Conservation (phyloP, 805 yeast genomes). For the Pichia phayaonensis region DNA sequence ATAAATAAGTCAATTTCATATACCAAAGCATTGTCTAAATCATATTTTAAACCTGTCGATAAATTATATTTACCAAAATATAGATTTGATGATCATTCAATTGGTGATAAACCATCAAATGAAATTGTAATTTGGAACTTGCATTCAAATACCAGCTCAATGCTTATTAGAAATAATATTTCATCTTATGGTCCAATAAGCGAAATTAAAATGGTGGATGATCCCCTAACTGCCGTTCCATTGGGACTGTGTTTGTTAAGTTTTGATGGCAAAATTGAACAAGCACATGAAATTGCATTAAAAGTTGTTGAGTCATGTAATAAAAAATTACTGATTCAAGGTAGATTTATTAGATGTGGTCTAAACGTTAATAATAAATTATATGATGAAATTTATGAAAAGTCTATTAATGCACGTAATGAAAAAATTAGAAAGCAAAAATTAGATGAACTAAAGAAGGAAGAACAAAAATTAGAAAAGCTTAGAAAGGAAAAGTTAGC, state of each 20-base stretch:
- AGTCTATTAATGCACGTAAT: slow-evolving; percentile 30
- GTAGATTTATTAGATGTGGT: slow-evolving; percentile 44
- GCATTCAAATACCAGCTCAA: slow-evolving; percentile 44
- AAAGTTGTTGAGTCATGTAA: slow-evolving; percentile 36
- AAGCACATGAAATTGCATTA: slow-evolving; percentile 41
- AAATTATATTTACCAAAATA: slow-evolving; percentile 16
- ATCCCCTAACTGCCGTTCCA: slow-evolving; percentile 72
- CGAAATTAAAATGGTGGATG: slow-evolving; percentile 51
- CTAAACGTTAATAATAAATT: slow-evolving; percentile 38
- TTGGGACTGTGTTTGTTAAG: slow-evolving; percentile 61
- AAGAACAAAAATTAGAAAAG: slow-evolving; percentile 18
- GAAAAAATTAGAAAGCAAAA: slow-evolving; percentile 31
- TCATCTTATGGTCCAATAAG: slow-evolving; percentile 56
- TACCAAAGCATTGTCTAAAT: slow-evolving; percentile 8
- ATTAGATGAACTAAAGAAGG: slow-evolving; percentile 18
- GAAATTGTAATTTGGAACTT: slow-evolving; percentile 67
- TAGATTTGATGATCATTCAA: slow-evolving; percentile 58
- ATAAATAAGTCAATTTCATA: slow-evolving; percentile 4
- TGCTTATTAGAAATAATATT: slow-evolving; percentile 43
- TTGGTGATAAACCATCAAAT: slow-evolving; percentile 66
- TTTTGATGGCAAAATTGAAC: slow-evolving; percentile 49
- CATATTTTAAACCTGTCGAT: neutral
- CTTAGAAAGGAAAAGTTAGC: slow-evolving; percentile 10
- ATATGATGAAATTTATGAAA: slow-evolving; percentile 27
- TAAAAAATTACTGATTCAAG: slow-evolving; percentile 39